A percentile compares a stretch with the other conserved stretches of the same genome.
These are phyloP conservation scores for Diplodia sapinea DNA, from an alignment of 2,329 filamentous ascomycete genomes.

Conservation along the genomic window DNA sequence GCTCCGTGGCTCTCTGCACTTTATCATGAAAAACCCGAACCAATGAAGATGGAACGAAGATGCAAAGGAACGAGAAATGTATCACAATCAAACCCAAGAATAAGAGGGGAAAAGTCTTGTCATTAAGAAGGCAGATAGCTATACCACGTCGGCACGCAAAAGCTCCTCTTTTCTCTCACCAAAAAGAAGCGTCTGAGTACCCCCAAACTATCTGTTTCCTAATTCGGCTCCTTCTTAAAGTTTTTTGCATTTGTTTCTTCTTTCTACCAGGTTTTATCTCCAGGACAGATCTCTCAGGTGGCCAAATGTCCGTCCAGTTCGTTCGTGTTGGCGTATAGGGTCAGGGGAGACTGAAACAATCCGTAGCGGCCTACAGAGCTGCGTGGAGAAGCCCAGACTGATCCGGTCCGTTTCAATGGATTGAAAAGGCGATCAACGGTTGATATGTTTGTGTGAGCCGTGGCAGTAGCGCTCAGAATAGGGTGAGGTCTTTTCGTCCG, in stretches of 20 bases:
- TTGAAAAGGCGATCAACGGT: constrained; percentile 42
- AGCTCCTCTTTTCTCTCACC: neutral
- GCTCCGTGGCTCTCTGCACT: neutral
- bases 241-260: constrained; percentile 17
- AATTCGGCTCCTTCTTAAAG: constrained; percentile 13
- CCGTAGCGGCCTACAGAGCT: neutral
- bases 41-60: neutral
- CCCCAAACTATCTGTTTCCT: neutral
- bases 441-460: constrained; percentile 28
- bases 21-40: neutral
- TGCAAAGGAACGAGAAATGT: neutral
- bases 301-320: neutral
- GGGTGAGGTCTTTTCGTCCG: constrained; percentile 9
- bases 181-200: neutral
- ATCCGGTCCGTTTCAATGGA: constrained; percentile 37
- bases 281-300: neutral
- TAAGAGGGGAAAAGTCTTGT: constrained; percentile 8
- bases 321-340: neutral
- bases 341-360: neutral
- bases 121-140: constrained; percentile 19
- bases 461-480: constrained; percentile 2
- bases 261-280: constrained; percentile 27
- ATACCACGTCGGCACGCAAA: neutral
- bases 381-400: constrained; percentile 38
- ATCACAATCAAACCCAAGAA: neutral